Percentiles rank a stretch among this genome's conserved stretches.
These are phyloP conservation scores for Termitomyces bulborhizus DNA, from an alignment of 768 basidiomycete genomes.

Conservation along the genomic window DNA sequence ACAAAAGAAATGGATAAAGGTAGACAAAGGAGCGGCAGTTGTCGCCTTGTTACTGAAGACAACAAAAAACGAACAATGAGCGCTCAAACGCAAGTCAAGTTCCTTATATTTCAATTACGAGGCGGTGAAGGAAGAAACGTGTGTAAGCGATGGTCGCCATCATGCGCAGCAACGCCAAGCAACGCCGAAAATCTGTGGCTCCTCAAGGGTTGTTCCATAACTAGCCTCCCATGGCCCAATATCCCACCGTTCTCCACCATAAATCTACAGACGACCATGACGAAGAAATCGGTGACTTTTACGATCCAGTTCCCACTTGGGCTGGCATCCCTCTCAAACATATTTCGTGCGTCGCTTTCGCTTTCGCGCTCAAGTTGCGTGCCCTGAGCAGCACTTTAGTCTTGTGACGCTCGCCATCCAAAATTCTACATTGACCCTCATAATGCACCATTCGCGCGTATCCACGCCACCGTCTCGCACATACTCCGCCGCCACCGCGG, in stretches of 20 bases:
- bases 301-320: slow-evolving; percentile 41
- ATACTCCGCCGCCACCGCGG: slow-evolving; percentile 93
- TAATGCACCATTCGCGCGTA: slow-evolving; percentile 96
- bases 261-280: slow-evolving; percentile 27
- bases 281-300: slow-evolving; percentile 36
- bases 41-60: not conserved
- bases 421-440: slow-evolving; percentile 84
- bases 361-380: not conserved
- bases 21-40: not conserved
- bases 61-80: not conserved
- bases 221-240: slow-evolving; percentile 14
- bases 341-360: slow-evolving; percentile 54
- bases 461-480: slow-evolving; percentile 66
- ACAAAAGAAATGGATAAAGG: no score
- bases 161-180: slow-evolving; percentile 9
- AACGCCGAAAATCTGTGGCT: not conserved
- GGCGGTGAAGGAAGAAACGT: slow-evolving; percentile 4
- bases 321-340: slow-evolving; percentile 76
- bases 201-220: slow-evolving; percentile 2
- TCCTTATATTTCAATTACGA: not conserved
- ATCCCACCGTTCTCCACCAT: slow-evolving; percentile 10
- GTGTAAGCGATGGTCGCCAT: slow-evolving; percentile 1
- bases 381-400: slow-evolving; percentile 25
- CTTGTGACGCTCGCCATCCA: slow-evolving; percentile 85
- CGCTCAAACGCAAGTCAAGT: no score